phyloP scores from a whole-genome alignment of 164 flowering plant species.

The Houttuynia cordata region DNA sequence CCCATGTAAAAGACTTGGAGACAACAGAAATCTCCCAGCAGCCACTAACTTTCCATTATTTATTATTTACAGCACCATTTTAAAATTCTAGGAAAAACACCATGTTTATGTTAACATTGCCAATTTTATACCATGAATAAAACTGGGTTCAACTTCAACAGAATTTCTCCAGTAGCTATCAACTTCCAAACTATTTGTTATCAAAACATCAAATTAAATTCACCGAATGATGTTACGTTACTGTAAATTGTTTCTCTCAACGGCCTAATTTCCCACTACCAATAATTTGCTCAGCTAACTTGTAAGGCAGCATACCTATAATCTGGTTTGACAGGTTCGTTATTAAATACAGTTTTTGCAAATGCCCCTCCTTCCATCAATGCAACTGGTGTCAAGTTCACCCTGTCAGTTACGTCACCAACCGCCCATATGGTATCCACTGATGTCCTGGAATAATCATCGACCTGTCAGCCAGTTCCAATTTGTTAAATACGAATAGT shows the following conservation, averaged over 20 bases:
- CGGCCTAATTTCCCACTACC: background rate
- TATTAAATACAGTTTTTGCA: conserved; percentile 79
- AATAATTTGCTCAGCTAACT: background rate
- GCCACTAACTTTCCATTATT: too few relatives aligned
- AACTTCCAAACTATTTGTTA: too few relatives aligned
- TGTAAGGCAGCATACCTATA: conserved; percentile 33
- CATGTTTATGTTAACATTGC: too few relatives aligned
- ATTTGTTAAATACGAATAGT: background rate
- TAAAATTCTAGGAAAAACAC: too few relatives aligned
- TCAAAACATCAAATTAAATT: too few relatives aligned
- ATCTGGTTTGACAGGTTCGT: conserved; percentile 77
- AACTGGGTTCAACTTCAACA: too few relatives aligned
- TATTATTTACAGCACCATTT: too few relatives aligned
- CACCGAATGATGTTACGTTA: too few relatives aligned
- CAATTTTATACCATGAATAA: too few relatives aligned
- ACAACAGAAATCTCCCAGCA: too few relatives aligned
- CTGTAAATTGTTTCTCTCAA: background rate
- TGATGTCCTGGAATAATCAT: conserved; percentile 80
- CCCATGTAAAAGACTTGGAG: too few relatives aligned
- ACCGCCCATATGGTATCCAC: conserved; percentile 99
- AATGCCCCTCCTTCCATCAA: conserved; percentile 96
- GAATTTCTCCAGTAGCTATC: too few relatives aligned
- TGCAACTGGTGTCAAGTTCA: conserved; percentile 98
- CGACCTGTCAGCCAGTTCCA: conserved; percentile 41
- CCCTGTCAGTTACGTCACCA: conserved; percentile 92